Evolutionary conservation across 805 yeast species (phyloP).

Genomic region (Wickerhamomyces queroliae): DNA sequence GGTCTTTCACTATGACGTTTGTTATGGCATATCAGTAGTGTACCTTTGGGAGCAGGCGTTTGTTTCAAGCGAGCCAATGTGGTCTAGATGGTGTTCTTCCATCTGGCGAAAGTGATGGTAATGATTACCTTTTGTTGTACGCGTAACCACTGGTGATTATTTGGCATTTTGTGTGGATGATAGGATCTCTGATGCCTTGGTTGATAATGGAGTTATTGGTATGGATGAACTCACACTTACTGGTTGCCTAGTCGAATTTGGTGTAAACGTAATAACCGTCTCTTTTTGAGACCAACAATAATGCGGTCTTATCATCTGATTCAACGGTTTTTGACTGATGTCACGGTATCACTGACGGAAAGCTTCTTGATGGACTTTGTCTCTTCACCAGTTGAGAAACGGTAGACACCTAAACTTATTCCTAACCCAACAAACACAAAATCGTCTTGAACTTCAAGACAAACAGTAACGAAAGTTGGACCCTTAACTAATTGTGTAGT

Average conservation of each 20-base stretch:
- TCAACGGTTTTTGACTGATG: constrained; percentile 42
- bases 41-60: no score
- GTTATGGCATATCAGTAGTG: no score
- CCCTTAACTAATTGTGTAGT: constrained; percentile 32
- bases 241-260: constrained; percentile 19
- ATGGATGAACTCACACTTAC: constrained; percentile 31
- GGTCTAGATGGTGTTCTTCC: no score
- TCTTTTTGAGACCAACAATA: constrained; percentile 46
- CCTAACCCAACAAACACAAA: constrained; percentile 65
- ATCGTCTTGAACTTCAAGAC: constrained; percentile 38
- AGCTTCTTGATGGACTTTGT: constrained; percentile 36
- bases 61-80: no score
- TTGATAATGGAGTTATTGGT: no score
- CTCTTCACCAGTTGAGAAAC: constrained; percentile 24
- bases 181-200: no score
- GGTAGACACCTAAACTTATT: constrained; percentile 55
- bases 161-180: no score
- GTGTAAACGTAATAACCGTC: constrained; percentile 58
- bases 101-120: no score
- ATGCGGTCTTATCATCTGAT: constrained; percentile 12
- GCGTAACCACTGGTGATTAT: no score
- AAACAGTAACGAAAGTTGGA: constrained; percentile 51
- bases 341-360: constrained; percentile 62
- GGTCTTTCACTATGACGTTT: no score
- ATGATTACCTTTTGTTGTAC: no score